Conservation (phyloP, 371 early-diverging fungal genomes). For the Capillidium heterosporum region DNA sequence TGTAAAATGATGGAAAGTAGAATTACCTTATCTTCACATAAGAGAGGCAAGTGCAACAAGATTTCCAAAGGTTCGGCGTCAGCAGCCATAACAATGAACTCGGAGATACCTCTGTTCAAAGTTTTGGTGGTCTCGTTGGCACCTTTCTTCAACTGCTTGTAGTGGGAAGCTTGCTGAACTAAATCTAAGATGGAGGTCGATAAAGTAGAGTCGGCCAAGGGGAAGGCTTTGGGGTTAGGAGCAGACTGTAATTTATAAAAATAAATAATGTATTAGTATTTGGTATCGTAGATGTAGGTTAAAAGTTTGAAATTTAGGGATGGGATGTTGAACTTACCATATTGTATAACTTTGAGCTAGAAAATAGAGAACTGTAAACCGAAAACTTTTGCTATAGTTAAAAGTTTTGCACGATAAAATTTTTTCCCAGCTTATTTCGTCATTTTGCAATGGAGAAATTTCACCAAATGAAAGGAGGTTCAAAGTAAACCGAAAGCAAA, state of each 20-base stretch:
- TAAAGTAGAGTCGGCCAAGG: conserved; percentile 80
- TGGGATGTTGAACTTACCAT: no score
- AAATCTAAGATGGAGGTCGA: conserved; percentile 88
- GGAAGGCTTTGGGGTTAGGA: conserved; percentile 70
- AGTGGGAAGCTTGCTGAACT: conserved; percentile 92
- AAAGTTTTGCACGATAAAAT: no score
- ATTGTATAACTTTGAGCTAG: no score
- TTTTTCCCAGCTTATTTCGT: no score
- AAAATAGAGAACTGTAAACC: no score
- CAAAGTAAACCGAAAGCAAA: no score
- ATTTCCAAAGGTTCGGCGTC: conserved; percentile 97
- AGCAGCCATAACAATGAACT: conserved; percentile 97
- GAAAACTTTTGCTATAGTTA: no score
- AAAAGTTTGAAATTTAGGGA: no score
- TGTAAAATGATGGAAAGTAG: neutral
- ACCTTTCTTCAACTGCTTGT: conserved; percentile 98
- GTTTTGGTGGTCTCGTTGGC: conserved; percentile 99
- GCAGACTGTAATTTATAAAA: conserved; percentile 13
- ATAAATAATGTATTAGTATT: no score
- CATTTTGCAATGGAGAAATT: no score
- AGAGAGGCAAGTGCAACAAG: conserved; percentile 86
- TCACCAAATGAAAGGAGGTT: no score
- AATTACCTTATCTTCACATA: conserved; percentile 93
- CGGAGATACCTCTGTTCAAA: conserved; percentile 96
- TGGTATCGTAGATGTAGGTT: no score